Evolutionary conservation across 495 filamentous ascomycete genomes (phyloP), one percentile per base, ranked within the genome.

Genomic region (Bryoglossum gracile): DNA sequence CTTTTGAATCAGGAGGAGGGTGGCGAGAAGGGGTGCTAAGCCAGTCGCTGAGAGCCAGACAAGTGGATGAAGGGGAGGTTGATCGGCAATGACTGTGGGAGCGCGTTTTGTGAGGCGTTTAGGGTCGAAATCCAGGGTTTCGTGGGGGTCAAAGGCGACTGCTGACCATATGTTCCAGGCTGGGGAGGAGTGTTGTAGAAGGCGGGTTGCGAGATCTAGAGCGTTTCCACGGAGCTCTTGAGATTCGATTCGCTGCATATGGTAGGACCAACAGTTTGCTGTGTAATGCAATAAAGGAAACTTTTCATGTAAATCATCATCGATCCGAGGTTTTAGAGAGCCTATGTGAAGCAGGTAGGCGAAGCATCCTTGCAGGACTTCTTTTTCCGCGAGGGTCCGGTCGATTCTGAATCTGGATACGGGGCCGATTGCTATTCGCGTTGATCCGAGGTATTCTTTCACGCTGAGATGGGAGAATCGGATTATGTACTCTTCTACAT

Each of bases 381-480:
- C 14, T 13, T 4, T n/a, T 17, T 46, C n/a, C 18, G 30, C 9
- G 28, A 30, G 13, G 26, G 13, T 13, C 5, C 13, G 6, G 5
- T 6, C 13, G 26, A 30, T 30, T 5, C 26, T 5, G 26, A 30
- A 30, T 5, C 5, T 30, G 5, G 26, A 13, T 6, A 13, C 26
- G 13, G 26, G 28, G 14, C 28, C 17, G 5, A 18, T 25, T 43
- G 42, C 17, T 23, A 33, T 10, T 3, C 45, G 45, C 8, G n/a
- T 11, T 11, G 55, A 34, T 13, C 43, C 17, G 1, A 65, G 37
- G 37, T 57, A 52, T 22, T 64, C 33, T 43, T 58, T 60, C 6
- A 68, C 54, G 5, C 53, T 62, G 24, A 57, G 45, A 54, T 68
- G 66, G 34, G 59, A 54, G 46, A 64, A 68, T 22, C 59, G 55